A percentile compares a stretch with the other conserved stretches of the same genome.
Conservation (phyloP, 345 rosid species). For the Geranium rotundifolium region DNA sequence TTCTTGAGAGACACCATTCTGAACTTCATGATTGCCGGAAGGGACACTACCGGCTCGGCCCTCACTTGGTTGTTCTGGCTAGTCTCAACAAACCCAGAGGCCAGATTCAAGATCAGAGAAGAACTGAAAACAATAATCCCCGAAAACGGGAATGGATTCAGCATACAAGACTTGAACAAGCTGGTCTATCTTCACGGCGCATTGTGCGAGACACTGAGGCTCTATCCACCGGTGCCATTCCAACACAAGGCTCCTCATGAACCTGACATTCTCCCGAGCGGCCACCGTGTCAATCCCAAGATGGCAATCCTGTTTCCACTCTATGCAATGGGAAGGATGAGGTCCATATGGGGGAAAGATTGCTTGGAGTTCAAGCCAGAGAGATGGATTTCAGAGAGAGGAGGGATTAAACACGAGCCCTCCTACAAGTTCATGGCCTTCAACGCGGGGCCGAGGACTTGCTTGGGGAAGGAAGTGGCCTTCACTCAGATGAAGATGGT, state of each 20-base stretch:
- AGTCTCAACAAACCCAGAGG: constrained; percentile 19
- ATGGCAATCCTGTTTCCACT: constrained; percentile 74
- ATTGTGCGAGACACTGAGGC: constrained; percentile 60
- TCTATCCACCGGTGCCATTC: constrained; percentile 89
- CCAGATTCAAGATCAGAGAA: constrained; percentile 23
- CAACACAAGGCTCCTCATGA: constrained; percentile 73
- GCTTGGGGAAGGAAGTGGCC: constrained; percentile 79
- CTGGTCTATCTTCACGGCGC: constrained; percentile 21
- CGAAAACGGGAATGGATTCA: background rate
- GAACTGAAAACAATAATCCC: constrained; percentile 22
- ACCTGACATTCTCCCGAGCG: constrained; percentile 84
- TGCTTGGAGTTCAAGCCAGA: constrained; percentile 78
- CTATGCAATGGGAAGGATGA: constrained; percentile 85
- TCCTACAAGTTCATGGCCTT: constrained; percentile 71
- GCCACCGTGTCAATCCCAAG: constrained; percentile 83
- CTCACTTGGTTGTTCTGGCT: constrained; percentile 46
- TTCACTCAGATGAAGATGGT: constrained; percentile 90
- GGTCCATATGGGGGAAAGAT: constrained; percentile 81
- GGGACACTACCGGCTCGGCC: constrained; percentile 27
- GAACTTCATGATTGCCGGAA: constrained; percentile 42
- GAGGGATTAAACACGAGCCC: constrained; percentile 46
- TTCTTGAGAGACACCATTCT: constrained; percentile 39
- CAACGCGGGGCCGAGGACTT: constrained; percentile 90
- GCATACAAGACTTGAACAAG: constrained; percentile 4
- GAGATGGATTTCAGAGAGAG: constrained; percentile 74